Conservation (phyloP, 805 yeast genomes). For the Monosporozyma yasuniensis region DNA sequence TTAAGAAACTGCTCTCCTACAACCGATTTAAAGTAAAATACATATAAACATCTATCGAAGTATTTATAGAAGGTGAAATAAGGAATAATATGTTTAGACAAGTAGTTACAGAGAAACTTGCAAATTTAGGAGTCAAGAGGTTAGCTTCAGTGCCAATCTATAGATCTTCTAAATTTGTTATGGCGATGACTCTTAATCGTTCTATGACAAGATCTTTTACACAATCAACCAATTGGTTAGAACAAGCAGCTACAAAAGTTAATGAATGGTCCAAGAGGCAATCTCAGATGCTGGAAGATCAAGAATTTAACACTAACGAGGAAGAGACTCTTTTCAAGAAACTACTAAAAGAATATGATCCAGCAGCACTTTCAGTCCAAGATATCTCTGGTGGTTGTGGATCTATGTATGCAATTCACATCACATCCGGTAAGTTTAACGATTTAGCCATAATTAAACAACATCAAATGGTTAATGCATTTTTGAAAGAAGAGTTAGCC, state of each 20-base stretch:
- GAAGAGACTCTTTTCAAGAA: not conserved
- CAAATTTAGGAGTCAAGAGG: not conserved
- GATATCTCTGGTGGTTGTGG: conserved; percentile 97
- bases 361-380: conserved; percentile 53
- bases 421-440: conserved; percentile 65
- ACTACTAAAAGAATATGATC: conserved; percentile 40
- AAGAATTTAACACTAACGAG: not conserved
- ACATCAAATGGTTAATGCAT: conserved; percentile 78
- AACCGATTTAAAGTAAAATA: too few relatives aligned
- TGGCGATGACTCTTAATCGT: not conserved
- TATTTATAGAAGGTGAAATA: not conserved
- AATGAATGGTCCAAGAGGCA: not conserved
- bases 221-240: not conserved
- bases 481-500: conserved; percentile 73
- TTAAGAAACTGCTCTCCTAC: too few relatives aligned
- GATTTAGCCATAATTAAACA: conserved; percentile 83
- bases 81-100: not conserved
- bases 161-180: not conserved
- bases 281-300: not conserved
- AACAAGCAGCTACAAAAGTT: not conserved
- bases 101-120: not conserved
- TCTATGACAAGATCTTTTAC: not conserved
- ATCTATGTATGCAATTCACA: conserved; percentile 86
- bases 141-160: not conserved
- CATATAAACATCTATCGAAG: too few relatives aligned